These are phyloP conservation scores for Fusarium xylarioides DNA, from an alignment of 2,329 filamentous ascomycete genomes.

Conservation along the genomic window DNA sequence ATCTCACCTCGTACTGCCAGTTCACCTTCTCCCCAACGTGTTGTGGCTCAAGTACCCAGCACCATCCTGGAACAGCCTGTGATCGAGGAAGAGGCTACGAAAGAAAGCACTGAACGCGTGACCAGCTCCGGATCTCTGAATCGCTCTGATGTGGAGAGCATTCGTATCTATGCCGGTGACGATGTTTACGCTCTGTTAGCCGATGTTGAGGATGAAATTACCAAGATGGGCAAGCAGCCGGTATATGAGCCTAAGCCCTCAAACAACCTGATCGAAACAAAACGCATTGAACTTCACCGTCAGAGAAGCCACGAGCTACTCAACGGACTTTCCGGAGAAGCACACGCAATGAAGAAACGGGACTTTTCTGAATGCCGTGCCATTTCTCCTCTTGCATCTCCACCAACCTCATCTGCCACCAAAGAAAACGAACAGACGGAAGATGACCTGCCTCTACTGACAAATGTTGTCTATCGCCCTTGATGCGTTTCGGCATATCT, in stretches of 20 bases:
- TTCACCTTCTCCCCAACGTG: constrained; percentile 61
- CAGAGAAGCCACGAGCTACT: constrained; percentile 63
- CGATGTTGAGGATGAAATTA: constrained; percentile 66
- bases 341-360: constrained; percentile 17
- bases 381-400: constrained; percentile 48
- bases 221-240: constrained; percentile 46
- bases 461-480: constrained; percentile 61
- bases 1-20: constrained; percentile 46
- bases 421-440: constrained; percentile 41
- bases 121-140: constrained; percentile 38
- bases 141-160: constrained; percentile 66
- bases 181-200: constrained; percentile 73
- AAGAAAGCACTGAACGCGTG: constrained; percentile 38
- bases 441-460: constrained; percentile 54
- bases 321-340: constrained; percentile 46
- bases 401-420: constrained; percentile 39
- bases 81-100: constrained; percentile 52
- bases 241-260: constrained; percentile 5
- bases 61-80: constrained; percentile 63
- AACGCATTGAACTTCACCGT: constrained; percentile 54
- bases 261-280: constrained; percentile 39
- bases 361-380: constrained; percentile 37
- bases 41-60: constrained; percentile 63
- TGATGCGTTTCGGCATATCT: constrained; percentile 27
- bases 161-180: constrained; percentile 73